Evolutionary conservation across 495 filamentous ascomycete genomes (phyloP).

Genomic region (Xylaria curta): DNA sequence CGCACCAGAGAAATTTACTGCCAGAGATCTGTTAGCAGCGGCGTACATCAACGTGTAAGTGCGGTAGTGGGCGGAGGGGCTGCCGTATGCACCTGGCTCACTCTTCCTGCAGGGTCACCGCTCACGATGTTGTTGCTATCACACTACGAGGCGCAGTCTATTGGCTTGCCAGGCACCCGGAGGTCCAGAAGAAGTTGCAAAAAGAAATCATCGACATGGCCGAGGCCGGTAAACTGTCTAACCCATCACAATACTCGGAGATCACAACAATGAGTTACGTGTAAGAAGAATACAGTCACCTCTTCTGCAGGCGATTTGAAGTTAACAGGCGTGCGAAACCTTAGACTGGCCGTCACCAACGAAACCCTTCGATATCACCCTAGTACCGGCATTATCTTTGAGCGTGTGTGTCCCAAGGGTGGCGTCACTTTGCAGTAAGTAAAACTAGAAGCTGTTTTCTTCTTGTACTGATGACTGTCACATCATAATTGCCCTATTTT

Average conservation of each 20-base stretch:
- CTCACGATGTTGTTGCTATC: slow-evolving; percentile 62
- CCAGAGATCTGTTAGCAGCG: slow-evolving; percentile 24
- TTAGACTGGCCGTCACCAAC: slow-evolving; percentile 66
- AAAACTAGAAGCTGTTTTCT: neutral
- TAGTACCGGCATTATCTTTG: slow-evolving; percentile 59
- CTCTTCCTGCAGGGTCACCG: neutral
- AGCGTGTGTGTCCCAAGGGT: slow-evolving; percentile 62
- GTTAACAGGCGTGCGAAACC: slow-evolving; percentile 57
- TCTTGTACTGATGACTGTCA: neutral
- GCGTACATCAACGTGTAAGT: slow-evolving; percentile 23
- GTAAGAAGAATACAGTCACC: neutral
- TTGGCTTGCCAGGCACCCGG: slow-evolving; percentile 51
- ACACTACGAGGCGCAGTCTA: slow-evolving; percentile 59
- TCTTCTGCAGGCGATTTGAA: neutral
- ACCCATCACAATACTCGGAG: slow-evolving; percentile 4
- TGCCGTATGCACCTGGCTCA: neutral
- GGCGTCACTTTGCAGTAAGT: slow-evolving; percentile 55
- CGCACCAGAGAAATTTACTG: slow-evolving; percentile 20
- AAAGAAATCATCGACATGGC: slow-evolving; percentile 45
- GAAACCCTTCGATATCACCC: slow-evolving; percentile 69
- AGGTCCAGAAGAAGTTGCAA: slow-evolving; percentile 46
- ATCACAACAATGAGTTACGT: slow-evolving; percentile 13
- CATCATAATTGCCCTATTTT: neutral
- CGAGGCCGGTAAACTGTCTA: neutral
- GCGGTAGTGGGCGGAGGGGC: slow-evolving; percentile 30